Conservation (phyloP, 2,329 filamentous ascomycete genomes). For the Clarireedia hainanense region DNA sequence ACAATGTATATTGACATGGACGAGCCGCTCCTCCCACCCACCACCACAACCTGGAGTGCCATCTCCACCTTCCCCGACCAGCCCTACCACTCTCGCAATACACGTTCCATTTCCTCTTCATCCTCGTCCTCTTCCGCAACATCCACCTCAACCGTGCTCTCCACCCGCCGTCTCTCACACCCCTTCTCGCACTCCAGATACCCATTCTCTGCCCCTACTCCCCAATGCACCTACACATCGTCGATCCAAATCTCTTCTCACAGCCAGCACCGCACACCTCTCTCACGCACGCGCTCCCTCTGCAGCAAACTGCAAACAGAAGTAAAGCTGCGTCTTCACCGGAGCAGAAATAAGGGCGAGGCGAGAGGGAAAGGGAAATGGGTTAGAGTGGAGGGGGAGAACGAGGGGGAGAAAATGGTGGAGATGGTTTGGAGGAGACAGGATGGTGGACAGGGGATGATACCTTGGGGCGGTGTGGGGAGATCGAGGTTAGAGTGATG, state of each 20-base stretch:
- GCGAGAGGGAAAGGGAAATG: neutral
- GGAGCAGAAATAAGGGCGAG: neutral
- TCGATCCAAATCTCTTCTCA: neutral
- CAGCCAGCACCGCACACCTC: neutral
- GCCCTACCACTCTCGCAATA: neutral
- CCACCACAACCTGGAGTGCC: neutral
- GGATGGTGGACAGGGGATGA: slow-evolving; percentile 5
- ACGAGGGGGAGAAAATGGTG: neutral
- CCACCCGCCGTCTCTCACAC: neutral
- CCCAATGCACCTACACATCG: neutral
- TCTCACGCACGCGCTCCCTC: slow-evolving; percentile 3
- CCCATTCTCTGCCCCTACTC: neutral
- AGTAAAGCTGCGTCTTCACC: neutral
- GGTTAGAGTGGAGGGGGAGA: slow-evolving; percentile 5
- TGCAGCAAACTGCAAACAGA: slow-evolving; percentile 4
- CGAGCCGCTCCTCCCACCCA: slow-evolving; percentile 2
- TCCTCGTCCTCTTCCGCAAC: neutral
- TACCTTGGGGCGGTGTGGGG: slow-evolving; percentile 6
- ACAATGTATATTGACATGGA: slow-evolving; percentile 3
- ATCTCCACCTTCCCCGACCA: neutral
- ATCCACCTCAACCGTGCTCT: neutral
- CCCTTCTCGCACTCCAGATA: neutral
- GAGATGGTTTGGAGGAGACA: slow-evolving; percentile 8
- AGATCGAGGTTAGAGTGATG: slow-evolving; percentile 5
- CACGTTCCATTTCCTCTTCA: neutral